Base-by-base conservation (phyloP, 257 asterid species). In the Orobanche coerulescens region DNA sequence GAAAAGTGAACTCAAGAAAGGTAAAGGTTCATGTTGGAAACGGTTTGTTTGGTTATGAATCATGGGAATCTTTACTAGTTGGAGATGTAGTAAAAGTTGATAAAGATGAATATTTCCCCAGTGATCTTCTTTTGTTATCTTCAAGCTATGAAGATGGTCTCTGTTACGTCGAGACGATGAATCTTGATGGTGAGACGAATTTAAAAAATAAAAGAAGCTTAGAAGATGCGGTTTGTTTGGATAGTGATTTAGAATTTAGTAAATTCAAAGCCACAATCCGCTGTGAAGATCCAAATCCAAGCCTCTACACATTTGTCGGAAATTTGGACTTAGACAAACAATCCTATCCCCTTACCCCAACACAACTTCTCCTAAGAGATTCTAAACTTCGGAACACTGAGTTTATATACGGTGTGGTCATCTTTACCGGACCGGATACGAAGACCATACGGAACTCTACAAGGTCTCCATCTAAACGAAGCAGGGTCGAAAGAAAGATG, bases 361-460 rank as follows among this genome's bases (percentile, higher is more conserved):
- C 67, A 6, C 84, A 85, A 14, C 30, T 82, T 64, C 84, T 85
- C 0, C 68, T 85, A 1, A 75, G 94, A 36, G 90, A 85, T 73
- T 85, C 90, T 1, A 85, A 85, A 61, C 94, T 85, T 15, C 69
- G 87, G 14, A 85, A 85, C 69, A 85, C 90, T 0, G 94, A 75
- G 11, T 73, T 63, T 16, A 30, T 76, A 0, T 82, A 71, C 10
- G 94, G 87, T 23, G 89, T 64, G 16, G 87, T 80, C 54, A 72
- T 84, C 46, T 84, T 82, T 67, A 74, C 69, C 6, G 94, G 94
- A 4, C 76, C 67, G 1, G 94, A 85, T 48, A 75, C 82, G 49
- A 85, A 85, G 63, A 85, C 84, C 0, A 61, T 82, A 24, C 74
- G 76, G 12, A 85, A 85, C 76, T 78, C 87, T 5, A 82, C 84